Base-by-base conservation (phyloP, 306 rosid genomes). In the Quercus glauca region DNA sequence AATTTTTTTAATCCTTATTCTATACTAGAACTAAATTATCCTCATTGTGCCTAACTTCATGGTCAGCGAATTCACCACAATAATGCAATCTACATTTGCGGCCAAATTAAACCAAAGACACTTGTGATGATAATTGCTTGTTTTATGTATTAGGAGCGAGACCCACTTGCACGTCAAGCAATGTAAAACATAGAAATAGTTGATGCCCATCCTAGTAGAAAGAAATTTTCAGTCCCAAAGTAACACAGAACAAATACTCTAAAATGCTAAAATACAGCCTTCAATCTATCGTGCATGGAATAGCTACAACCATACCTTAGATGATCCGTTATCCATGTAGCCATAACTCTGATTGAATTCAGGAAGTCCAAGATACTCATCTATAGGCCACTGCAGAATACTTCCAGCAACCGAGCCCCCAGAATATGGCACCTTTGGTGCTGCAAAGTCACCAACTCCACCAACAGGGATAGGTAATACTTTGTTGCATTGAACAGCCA, bases 361-460 rank as follows among this genome's bases (percentile, higher is more conserved):
- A 45, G 84, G 71, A 53, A 93, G 57, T 25, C 91, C 90, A 64
- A 93, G 61, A 72, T 84, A 92, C 21, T 89, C 99, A 78, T 96
- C 98, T 1, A 93, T 45, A 5, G 85, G 80, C 97, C 99, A 91
- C 7, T 88, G 92, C 12, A 94, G 86, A 75, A 83, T 84, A 80
- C 88, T 86, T 85, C 88, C 97, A 60, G 86, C 55, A 1, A 76
- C 28, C 68, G 93, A 87, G 55, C 91, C 99, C 59, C 97, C 98
- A 19, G 86, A 80, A 82, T 82, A 87, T 13, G 91, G 73, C 58
- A 55, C 77, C 84, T 78, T 82, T 3, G 89, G 29, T 8, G 83
- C 82, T 25, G 87, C 84, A 20, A 86, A 85, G 37, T 87, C 89
- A 33, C 57, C 89, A 80, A n/a, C 52, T 74, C 91, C 89, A 72